Evolutionary conservation across 2,329 filamentous ascomycete genomes (phyloP).

Genomic region (Neurospora crassa): DNA sequence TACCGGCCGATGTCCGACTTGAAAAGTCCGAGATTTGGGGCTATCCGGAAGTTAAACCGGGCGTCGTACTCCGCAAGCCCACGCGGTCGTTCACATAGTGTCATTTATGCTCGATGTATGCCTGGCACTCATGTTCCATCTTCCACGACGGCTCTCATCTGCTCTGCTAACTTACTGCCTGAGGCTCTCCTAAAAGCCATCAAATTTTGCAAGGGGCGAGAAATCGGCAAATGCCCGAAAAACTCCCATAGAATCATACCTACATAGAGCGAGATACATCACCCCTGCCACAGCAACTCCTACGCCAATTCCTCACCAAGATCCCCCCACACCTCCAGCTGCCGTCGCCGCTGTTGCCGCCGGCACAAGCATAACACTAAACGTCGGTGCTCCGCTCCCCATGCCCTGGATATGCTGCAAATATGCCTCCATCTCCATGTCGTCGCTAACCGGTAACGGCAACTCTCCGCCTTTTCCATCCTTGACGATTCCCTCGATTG

Average conservation of each 20-base stretch:
- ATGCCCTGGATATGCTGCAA: conserved; percentile 48
- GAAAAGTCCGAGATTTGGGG: neutral
- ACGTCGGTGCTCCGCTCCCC: conserved; percentile 31
- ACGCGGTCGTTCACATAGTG: too few relatives aligned
- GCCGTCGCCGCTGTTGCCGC: neutral
- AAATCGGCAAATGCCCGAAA: too few relatives aligned
- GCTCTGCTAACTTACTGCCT: too few relatives aligned
- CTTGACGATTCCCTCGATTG: conserved; percentile 58
- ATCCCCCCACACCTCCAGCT: neutral
- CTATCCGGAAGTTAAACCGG: neutral
- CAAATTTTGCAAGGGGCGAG: too few relatives aligned
- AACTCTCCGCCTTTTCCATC: conserved; percentile 51
- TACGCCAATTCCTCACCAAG: neutral
- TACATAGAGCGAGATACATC: neutral
- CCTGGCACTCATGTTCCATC: too few relatives aligned
- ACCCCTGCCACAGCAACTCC: neutral
- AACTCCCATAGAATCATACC: neutral
- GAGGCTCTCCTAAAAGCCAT: too few relatives aligned
- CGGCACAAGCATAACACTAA: conserved; percentile 27
- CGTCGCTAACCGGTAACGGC: conserved; percentile 54
- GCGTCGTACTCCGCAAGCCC: too few relatives aligned
- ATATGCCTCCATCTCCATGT: conserved; percentile 65
- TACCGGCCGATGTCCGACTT: neutral
- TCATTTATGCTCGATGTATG: too few relatives aligned
- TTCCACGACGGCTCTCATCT: too few relatives aligned